Percentiles rank a stretch among this genome's conserved stretches.
phyloP scores from a whole-genome alignment of 2,329 filamentous ascomycete genomes.

The Aspergillus felis region DNA sequence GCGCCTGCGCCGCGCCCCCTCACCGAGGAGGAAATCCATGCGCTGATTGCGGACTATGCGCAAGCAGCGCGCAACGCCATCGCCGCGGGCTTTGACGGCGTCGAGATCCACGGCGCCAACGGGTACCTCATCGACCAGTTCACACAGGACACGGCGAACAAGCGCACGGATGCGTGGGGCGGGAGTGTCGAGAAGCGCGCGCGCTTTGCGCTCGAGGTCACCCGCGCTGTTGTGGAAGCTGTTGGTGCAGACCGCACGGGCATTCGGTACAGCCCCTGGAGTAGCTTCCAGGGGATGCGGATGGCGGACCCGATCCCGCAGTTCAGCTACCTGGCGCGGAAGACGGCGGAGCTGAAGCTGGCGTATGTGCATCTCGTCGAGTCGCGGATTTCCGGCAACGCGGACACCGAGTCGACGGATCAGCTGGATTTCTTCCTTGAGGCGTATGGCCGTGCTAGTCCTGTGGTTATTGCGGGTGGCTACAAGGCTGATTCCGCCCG shows the following conservation, averaged over 20 bases:
- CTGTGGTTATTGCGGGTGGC: conserved; percentile 51
- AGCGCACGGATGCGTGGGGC: conserved; percentile 48
- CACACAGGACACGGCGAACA: conserved; percentile 45
- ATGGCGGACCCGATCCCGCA: conserved; percentile 62
- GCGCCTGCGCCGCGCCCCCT: conserved; percentile 29
- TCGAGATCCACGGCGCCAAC: conserved; percentile 49
- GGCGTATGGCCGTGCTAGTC: conserved; percentile 38
- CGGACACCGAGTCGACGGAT: conserved; percentile 31
- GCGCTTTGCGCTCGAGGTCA: conserved; percentile 53
- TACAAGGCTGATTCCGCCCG: conserved; percentile 40
- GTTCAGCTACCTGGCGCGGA: conserved; percentile 55
- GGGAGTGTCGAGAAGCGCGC: conserved; percentile 50
- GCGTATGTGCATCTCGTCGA: conserved; percentile 63
- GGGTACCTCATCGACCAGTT: conserved; percentile 54
- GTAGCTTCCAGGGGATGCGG: conserved; percentile 46
- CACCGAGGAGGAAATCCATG: conserved; percentile 42
- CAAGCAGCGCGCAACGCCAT: conserved; percentile 50
- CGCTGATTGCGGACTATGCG: conserved; percentile 41
- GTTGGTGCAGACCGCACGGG: conserved; percentile 45
- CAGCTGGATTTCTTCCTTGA: conserved; percentile 44
- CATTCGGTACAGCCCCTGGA: conserved; percentile 48
- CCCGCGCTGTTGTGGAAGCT: conserved; percentile 39
- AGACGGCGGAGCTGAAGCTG: conserved; percentile 51
- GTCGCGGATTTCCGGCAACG: conserved; percentile 43
- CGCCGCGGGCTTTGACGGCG: conserved; percentile 51